Conservation (phyloP, 1,284 basidiomycete genomes). For the Earliella scabrosa region DNA sequence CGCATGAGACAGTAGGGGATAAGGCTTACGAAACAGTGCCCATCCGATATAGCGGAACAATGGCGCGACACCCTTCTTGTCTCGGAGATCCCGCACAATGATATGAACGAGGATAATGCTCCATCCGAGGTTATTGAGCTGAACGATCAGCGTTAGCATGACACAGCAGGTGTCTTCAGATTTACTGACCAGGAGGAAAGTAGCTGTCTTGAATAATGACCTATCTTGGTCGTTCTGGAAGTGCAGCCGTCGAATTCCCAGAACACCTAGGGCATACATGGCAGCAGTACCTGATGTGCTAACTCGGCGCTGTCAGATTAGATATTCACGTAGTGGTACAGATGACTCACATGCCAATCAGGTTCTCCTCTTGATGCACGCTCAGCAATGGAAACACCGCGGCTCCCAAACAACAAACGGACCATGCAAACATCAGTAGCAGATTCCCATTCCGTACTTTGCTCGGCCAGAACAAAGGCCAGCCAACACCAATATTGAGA, state of each 20-base stretch:
- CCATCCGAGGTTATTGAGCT: constrained; percentile 19
- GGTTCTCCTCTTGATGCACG: constrained; percentile 77
- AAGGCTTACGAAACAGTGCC: constrained; percentile 61
- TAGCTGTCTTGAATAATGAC: constrained; percentile 6
- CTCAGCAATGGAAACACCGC: constrained; percentile 74
- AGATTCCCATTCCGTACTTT: constrained; percentile 35
- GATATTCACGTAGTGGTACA: background rate
- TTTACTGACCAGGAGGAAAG: constrained; percentile 5
- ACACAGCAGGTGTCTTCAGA: no score
- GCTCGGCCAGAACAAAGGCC: constrained; percentile 61
- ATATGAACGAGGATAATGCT: constrained; percentile 15
- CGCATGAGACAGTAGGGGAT: no score
- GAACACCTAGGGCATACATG: constrained; percentile 15
- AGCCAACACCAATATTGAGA: constrained; percentile 63
- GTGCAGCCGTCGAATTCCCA: background rate
- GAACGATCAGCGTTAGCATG: background rate
- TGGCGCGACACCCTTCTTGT: constrained; percentile 16
- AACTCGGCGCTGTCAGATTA: background rate
- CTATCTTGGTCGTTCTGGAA: constrained; percentile 3
- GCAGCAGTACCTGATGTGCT: constrained; percentile 6
- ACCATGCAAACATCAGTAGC: constrained; percentile 51
- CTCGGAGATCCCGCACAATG: constrained; percentile 19
- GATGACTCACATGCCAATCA: constrained; percentile 57
- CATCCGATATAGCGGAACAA: constrained; percentile 51
- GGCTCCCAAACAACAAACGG: constrained; percentile 53